Evolutionary conservation across 441 rosid genomes (phyloP).

Genomic region (Jatropha podagrica): DNA sequence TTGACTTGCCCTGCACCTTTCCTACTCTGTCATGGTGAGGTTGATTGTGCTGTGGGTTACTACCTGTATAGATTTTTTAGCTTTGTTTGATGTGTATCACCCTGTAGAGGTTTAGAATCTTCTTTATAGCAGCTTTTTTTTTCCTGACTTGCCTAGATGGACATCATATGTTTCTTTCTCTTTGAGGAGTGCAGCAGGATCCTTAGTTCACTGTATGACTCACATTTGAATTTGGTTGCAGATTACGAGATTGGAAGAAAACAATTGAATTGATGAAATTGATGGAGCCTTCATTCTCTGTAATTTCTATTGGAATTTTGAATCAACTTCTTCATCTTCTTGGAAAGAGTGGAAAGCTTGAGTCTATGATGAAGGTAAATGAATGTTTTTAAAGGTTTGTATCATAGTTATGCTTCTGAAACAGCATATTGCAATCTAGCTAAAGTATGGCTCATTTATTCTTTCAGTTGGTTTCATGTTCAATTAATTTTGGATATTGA

Average conservation of each 20-base stretch:
- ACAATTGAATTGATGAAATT: conserved; percentile 46
- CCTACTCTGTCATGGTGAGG: background rate
- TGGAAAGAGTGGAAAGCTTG: conserved; percentile 83
- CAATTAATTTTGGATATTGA: background rate
- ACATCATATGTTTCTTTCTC: background rate
- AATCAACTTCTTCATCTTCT: conserved; percentile 79
- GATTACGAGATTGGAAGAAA: conserved; percentile 79
- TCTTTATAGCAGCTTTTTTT: background rate
- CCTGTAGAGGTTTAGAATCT: background rate
- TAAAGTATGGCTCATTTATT: background rate
- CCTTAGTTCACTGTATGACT: conserved; percentile 11
- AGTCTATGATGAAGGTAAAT: conserved; percentile 76
- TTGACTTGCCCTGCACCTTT: background rate
- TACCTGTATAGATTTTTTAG: background rate
- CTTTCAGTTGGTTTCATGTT: background rate
- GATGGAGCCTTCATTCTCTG: conserved; percentile 67
- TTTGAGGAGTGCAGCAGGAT: background rate
- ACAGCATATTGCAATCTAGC: too few species aligned
- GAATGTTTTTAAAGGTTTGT: conserved; percentile 13
- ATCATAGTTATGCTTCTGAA: background rate
- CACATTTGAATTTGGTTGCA: conserved; percentile 30
- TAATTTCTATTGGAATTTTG: conserved; percentile 57
- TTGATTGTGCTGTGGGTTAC: background rate
- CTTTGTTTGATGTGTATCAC: background rate
- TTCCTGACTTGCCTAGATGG: background rate